Conservation (phyloP, 1,139 yeast genomes). For the Oligophagozyma castellii region DNA sequence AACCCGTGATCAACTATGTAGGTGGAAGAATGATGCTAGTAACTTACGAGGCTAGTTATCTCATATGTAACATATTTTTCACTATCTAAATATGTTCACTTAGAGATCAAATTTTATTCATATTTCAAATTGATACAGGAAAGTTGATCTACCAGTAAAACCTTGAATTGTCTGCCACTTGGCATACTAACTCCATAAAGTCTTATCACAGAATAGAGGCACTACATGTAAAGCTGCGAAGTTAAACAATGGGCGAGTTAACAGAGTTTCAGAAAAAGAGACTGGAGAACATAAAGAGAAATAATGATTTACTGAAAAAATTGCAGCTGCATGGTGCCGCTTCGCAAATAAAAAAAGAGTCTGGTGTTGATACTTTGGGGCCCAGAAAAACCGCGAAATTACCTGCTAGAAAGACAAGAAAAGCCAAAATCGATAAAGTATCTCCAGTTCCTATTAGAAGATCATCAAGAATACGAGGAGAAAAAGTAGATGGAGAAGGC, state of each 20-base stretch:
- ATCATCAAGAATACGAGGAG: conserved; percentile 56
- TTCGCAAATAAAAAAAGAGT: conserved; percentile 25
- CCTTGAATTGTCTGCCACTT: too few relatives aligned
- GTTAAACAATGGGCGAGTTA: conserved; percentile 26
- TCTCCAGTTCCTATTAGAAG: conserved; percentile 40
- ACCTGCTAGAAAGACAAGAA: conserved; percentile 7
- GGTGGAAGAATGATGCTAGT: too few relatives aligned
- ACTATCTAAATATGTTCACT: too few relatives aligned
- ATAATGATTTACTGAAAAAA: conserved; percentile 36
- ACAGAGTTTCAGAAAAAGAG: conserved; percentile 61
- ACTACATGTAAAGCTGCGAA: too few relatives aligned
- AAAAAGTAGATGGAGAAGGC: conserved; percentile 24
- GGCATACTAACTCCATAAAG: too few relatives aligned
- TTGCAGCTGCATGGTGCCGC: conserved; percentile 32
- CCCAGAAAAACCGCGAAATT: conserved; percentile 13
- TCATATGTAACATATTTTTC: too few relatives aligned
- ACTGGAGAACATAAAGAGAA: conserved; percentile 45
- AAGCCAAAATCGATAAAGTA: conserved; percentile 11
- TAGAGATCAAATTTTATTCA: too few relatives aligned
- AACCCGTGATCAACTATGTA: too few relatives aligned
- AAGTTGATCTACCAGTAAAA: too few relatives aligned
- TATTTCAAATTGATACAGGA: too few relatives aligned
- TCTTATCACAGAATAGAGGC: too few relatives aligned
- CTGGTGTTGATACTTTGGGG: conserved; percentile 10
- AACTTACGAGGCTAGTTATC: too few relatives aligned